Evolutionary conservation across 345 rosid genomes (phyloP), one percentile per base, ranked within the genome.

Genomic region (Euphorbia lathyris): DNA sequence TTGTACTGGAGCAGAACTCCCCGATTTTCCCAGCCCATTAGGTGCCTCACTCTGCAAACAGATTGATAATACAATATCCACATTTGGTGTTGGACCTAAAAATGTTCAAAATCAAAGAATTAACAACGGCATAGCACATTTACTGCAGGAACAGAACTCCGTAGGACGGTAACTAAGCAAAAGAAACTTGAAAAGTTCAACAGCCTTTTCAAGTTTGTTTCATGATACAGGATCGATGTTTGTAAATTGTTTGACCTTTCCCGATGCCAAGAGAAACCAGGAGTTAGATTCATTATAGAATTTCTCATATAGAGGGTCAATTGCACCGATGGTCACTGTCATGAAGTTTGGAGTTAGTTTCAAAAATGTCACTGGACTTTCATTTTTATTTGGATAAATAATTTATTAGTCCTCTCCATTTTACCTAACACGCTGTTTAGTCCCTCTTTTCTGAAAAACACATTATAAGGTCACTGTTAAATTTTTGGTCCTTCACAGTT

Each of bases 31-130:
- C 52, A 60, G 43, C 74, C 63, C 83, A 25, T 71, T 74, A 11
- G 88, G 88, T 58, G 87, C 61, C 76, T 87, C 88, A 65, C 88
- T 90, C 82, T 94, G 95, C 83, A 94, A 77, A 79, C 96, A 91
- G 69, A 94, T 88, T 19, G 97, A 94, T 65, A 94, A 69, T 34
- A 94, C 87, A 50, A 94, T 78, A 78, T 91, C 97, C 63, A 85
- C 95, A 55, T 86, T 86, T 48, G 96, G 96, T 25, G 80, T 72
- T 43, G 97, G 96, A 80, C 97, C 97, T 91, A 73, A 29, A 78
- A 69, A 29, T 12, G 58, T 56, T n/a, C 61, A 32, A 17, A 20
- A 45, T 36, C 63, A 56, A 32, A 30, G 20, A 8, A 36, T 51
- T 30, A 79, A 29, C 36, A 42, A 55, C 47, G 20, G 47, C 51